Evolutionary conservation across 306 rosid species (phyloP), one percentile per base, ranked within the genome.

Genomic region (Mimosa bimucronata): DNA sequence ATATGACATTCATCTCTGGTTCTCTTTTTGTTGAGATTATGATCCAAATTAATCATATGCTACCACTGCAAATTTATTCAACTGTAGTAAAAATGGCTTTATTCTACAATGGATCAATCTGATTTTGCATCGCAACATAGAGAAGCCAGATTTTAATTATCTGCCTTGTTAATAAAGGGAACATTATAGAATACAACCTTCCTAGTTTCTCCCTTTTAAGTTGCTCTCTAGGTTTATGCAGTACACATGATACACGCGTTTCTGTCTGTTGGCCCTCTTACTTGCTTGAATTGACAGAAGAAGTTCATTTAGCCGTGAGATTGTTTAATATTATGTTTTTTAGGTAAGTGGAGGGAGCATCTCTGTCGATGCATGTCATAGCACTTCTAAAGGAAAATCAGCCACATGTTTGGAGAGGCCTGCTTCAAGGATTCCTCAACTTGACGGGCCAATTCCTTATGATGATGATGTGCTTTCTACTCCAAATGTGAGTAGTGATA

Each of bases 381-480:
- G 80, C 50, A 50, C 75, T 86, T 80, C 84, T 55, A 80, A 80
- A 70, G 90, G 81, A 72, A 85, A 88, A 83, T 45, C 77, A 58
- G 72, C 80, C 5, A 79, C 83, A 14, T 42, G 75, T 87, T 79
- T 70, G 29, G 82, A 58, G 78, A 85, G 84, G 71, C 77, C 86
- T 38, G 72, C 87, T 79, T 87, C 90, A 66, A 88, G 88, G 88
- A 91, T 96, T 89, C 94, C 99, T 83, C 99, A 96, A 84, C 91
- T 86, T 78, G 99, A 93, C 85, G 99, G 99, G 71, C 99, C 97
- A 4, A 85, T 89, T 62, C 99, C 99, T 55, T 93, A 85, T 76
- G 94, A 96, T 28, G 98, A 96, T 75, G 99, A 93, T 62, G 90
- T 82, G 87, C 92, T 96, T 71, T 93, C 99, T 66, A 93, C 99